Base-by-base conservation (phyloP, 768 basidiomycete species). In the Amanita inopinata region DNA sequence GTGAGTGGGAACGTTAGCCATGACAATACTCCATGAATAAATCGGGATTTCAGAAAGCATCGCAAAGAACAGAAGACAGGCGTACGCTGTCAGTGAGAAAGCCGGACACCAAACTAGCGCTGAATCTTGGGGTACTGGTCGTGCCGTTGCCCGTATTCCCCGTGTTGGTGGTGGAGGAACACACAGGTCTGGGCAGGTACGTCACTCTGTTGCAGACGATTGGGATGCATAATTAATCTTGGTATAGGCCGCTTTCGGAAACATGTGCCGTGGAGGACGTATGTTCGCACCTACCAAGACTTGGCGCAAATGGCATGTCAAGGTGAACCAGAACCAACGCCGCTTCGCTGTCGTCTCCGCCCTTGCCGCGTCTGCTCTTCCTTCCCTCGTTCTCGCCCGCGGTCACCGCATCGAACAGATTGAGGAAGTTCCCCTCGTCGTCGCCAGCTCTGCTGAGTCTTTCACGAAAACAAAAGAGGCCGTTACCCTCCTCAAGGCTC, bases 241-340 rank as follows among this genome's bases (percentile, higher is more conserved):
- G 43, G 9, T 25, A 18, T 43, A 94, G 84, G 96, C 90, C 63
- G 96, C 96, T 23, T 98, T 98, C 71, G 96, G 96, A 60, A 98
- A 98, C 85, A 98, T 99, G 96, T 98, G 94, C 76, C 88, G 96
- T 66, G 94, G 96, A 61, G 96, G 96, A 73, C 91, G 96, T 61
- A 98, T 99, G 96, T 98, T 99, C 68, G 94, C 94, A 20, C 96
- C 96, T 12, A 98, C 94, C 70, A 97, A 96, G 76, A 88, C 80
- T 61, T 98, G 93, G 94, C 85, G 94, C 69, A 93, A 82, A 65
- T 99, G 96, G 96, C 96, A 99, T 71, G 87, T 98, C 73, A 99
- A 97, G 74, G 88, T 97, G 48, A 93, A 93, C 82, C 88, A 92
- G 75, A 94, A 93, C 78, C 93, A 98, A 70, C 88, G 88, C 63